Conservation (phyloP, 2,329 filamentous ascomycete species). For the Zalaria obscura region DNA sequence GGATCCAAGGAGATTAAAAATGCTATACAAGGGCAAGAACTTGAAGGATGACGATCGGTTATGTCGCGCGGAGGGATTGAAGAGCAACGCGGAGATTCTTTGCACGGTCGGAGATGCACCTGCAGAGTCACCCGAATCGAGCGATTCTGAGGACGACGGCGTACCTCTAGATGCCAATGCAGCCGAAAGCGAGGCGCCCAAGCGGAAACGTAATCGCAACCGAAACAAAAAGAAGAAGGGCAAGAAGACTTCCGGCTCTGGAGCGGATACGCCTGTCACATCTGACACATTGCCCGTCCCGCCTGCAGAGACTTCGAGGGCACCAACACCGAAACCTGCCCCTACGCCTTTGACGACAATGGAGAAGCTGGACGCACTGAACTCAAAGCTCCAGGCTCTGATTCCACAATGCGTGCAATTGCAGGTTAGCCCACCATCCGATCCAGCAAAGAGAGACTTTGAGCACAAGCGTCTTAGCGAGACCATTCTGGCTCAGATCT, state of each 20-base stretch:
- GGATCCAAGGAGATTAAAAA: conserved; percentile 43
- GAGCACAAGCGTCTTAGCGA: conserved; percentile 65
- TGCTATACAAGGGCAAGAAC: conserved; percentile 60
- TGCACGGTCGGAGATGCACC: conserved; percentile 42
- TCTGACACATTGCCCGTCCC: conserved; percentile 20
- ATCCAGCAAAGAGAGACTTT: conserved; percentile 53
- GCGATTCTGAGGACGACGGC: conserved; percentile 25
- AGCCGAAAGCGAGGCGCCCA: conserved; percentile 19
- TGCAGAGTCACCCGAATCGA: conserved; percentile 23
- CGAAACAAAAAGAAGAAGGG: conserved; percentile 31
- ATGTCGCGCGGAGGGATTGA: conserved; percentile 44
- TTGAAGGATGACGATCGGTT: conserved; percentile 49
- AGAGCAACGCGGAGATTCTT: conserved; percentile 45
- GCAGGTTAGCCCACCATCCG: conserved; percentile 46
- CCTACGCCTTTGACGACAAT: conserved; percentile 30
- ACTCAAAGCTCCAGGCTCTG: conserved; percentile 48
- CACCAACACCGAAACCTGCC: conserved; percentile 25
- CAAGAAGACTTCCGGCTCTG: conserved; percentile 21
- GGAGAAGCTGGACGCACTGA: conserved; percentile 54
- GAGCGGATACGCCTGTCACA: conserved; percentile 14
- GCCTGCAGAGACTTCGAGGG: conserved; percentile 13
- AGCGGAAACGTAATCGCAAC: conserved; percentile 24
- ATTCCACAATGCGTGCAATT: conserved; percentile 53
- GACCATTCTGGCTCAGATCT: conserved; percentile 59
- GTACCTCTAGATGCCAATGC: conserved; percentile 7